These are phyloP conservation scores for Penicillium turbatum DNA, from an alignment of 495 filamentous ascomycete genomes.

Conservation along the genomic window DNA sequence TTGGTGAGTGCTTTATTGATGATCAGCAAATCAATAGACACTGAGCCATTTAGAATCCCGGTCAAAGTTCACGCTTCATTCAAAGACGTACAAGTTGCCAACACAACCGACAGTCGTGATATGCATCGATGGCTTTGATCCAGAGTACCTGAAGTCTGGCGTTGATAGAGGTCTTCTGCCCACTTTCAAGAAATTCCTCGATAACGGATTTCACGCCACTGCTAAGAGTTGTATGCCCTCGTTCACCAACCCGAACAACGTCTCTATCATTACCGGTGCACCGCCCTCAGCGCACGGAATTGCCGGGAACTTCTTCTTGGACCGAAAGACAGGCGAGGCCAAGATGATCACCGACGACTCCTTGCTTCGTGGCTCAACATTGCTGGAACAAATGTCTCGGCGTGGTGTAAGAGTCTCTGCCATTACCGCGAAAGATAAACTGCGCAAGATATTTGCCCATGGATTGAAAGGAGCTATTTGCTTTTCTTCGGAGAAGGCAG, in stretches of 20 bases:
- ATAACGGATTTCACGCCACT: conserved; percentile 29
- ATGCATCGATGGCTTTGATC: conserved; percentile 38
- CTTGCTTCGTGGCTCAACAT: conserved; percentile 28
- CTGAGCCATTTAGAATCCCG: conserved; percentile 14
- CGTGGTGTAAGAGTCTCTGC: conserved; percentile 35
- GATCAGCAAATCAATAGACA: background rate
- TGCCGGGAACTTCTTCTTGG: conserved; percentile 36
- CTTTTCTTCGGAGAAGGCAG: conserved; percentile 32
- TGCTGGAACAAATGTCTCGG: conserved; percentile 32
- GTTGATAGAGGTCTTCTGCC: conserved; percentile 27
- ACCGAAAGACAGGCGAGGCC: conserved; percentile 28
- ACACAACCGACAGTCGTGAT: conserved; percentile 28
- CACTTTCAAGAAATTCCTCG: conserved; percentile 20
- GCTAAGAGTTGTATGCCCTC: conserved; percentile 36
- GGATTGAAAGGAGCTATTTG: conserved; percentile 32
- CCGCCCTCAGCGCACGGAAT: conserved; percentile 32
- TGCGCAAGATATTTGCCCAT: conserved; percentile 29
- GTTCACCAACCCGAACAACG: conserved; percentile 36
- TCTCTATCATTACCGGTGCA: conserved; percentile 34
- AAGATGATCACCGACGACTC: conserved; percentile 34
- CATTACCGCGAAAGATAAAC: conserved; percentile 38
- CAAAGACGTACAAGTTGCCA: conserved; percentile 19
- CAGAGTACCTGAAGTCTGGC: conserved; percentile 28
- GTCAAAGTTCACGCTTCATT: conserved; percentile 17
- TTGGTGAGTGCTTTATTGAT: conserved; percentile 7